Evolutionary conservation across 2,329 filamentous ascomycete genomes (phyloP), one percentile per base, ranked within the genome.

Genomic region (Ophiostoma pallidulum): DNA sequence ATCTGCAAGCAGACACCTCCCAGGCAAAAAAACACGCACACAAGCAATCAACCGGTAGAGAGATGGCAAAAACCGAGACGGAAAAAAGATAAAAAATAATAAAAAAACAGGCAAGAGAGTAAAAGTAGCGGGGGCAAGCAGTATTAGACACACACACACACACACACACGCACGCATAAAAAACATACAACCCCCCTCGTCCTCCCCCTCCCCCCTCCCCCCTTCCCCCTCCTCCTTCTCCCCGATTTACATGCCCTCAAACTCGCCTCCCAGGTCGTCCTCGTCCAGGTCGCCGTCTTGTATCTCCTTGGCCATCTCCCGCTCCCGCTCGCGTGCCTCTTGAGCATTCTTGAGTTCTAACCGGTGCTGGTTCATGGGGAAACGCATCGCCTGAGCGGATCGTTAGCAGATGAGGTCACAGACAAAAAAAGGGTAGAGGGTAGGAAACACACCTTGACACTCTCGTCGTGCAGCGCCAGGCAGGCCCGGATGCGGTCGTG

Each of bases 321-420:
- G 79, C 73, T 98, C 92, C 18, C 92, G 78, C 66, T 98, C 92
- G 43, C 92, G 79, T n/a, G 92, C 92, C 68, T 98, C 94, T 66
- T 97, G 91, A 0, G 92, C 92, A 60, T 94, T 97, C 78, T 96
- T 97, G 48, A 98, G 77, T 68, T 98, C 92, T 48, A 97, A 75
- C 16, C 92, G 81, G 68, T 98, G 92, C 67, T 97, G 92, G 72
- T 98, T 96, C 91, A 97, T 97, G 3, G 92, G 92, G 69, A 97
- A 98, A 47, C 92, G 82, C 92, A 98, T 98, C 22, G 92, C 91
- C 86, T 91, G 44, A 29, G 6, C 59, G n/a, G 13, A 2, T 1
- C 51, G 61, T 60, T 44, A 53, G 48, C 22, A 24, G 3, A 51
- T 38, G 39, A 40, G 19, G 16, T 45, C 45, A 61, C 69, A 59